Evolutionary conservation across 1,284 basidiomycete species (phyloP).

Genomic region (Malassezia slooffiae): DNA sequence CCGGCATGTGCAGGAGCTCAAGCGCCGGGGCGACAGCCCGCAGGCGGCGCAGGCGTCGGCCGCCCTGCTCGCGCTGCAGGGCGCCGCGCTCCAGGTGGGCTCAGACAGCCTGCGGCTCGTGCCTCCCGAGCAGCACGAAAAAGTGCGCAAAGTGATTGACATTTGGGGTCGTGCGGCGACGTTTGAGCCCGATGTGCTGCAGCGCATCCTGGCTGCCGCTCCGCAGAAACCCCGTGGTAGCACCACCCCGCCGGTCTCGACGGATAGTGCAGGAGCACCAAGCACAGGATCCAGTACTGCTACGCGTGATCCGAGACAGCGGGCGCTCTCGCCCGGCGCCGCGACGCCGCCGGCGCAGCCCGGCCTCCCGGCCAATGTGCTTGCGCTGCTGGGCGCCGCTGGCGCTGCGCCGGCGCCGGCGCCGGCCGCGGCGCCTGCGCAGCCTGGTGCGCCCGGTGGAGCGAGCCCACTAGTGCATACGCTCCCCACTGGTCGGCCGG

Average conservation of each 20-base stretch:
- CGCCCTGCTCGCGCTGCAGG: slow-evolving; percentile 13
- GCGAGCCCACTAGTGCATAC: no score
- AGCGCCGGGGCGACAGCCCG: slow-evolving; percentile 17
- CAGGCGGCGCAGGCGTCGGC: slow-evolving; percentile 5
- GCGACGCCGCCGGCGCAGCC: background rate
- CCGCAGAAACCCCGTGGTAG: no score
- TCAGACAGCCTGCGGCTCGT: slow-evolving; percentile 15
- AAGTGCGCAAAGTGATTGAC: slow-evolving; percentile 30
- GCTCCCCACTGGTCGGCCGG: no score
- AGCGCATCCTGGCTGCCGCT: slow-evolving; percentile 13
- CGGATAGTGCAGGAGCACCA: no score
- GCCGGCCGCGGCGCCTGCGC: background rate
- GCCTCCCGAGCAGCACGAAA: slow-evolving; percentile 21
- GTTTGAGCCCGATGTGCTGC: slow-evolving; percentile 19
- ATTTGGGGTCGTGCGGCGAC: slow-evolving; percentile 26
- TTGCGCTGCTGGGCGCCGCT: slow-evolving; percentile 16
- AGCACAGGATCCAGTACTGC: no score
- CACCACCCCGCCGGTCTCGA: no score
- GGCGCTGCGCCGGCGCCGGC: background rate
- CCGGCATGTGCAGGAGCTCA: slow-evolving; percentile 22
- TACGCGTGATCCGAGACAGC: background rate
- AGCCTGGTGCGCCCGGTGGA: background rate
- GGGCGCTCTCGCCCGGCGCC: background rate
- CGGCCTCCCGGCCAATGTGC: slow-evolving; percentile 15
- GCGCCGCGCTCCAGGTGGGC: slow-evolving; percentile 17